A percentile compares a stretch with the other conserved stretches of the same genome.
These are phyloP conservation scores for Beauveria varroae DNA, from an alignment of 2,329 filamentous ascomycete species.

Conservation along the genomic window DNA sequence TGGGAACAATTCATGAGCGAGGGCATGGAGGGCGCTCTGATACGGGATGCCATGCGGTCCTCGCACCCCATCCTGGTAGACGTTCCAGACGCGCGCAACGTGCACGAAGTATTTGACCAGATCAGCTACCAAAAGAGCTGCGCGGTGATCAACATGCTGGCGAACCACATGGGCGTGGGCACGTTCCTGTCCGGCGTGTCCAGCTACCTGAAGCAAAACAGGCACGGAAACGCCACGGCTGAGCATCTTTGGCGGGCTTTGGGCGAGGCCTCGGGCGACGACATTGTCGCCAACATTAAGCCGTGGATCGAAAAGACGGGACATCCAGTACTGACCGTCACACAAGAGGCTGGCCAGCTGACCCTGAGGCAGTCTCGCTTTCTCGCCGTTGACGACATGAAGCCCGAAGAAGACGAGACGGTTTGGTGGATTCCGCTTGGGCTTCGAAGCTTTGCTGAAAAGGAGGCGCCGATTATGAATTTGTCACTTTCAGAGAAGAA, in stretches of 20 bases:
- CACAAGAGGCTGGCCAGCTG: slow-evolving; percentile 60
- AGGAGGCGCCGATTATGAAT: slow-evolving; percentile 63
- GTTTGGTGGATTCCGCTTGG: slow-evolving; percentile 85
- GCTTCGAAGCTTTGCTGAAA: slow-evolving; percentile 76
- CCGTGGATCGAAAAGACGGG: slow-evolving; percentile 97
- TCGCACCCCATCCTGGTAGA: slow-evolving; percentile 95
- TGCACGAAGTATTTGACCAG: slow-evolving; percentile 96
- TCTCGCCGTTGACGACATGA: slow-evolving; percentile 83
- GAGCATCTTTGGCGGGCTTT: slow-evolving; percentile 85
- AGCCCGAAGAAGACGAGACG: slow-evolving; percentile 83
- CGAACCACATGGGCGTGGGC: slow-evolving; percentile 87
- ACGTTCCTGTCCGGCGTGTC: slow-evolving; percentile 90
- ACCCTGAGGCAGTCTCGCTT: slow-evolving; percentile 92
- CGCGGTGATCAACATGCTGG: slow-evolving; percentile 93
- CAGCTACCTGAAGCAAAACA: slow-evolving; percentile 87
- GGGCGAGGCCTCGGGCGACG: slow-evolving; percentile 84
- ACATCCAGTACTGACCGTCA: slow-evolving; percentile 83
- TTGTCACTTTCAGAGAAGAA: slow-evolving; percentile 46
- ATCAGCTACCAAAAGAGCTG: slow-evolving; percentile 98
- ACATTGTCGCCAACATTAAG: slow-evolving; percentile 85
- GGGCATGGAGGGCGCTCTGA: slow-evolving; percentile 79
- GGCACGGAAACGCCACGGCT: slow-evolving; percentile 91
- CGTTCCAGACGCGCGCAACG: slow-evolving; percentile 88
- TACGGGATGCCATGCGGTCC: slow-evolving; percentile 83
- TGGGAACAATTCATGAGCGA: slow-evolving; percentile 94